Base-by-base conservation (phyloP, 371 early-diverging fungal species). In the Mortierella sp. region DNA sequence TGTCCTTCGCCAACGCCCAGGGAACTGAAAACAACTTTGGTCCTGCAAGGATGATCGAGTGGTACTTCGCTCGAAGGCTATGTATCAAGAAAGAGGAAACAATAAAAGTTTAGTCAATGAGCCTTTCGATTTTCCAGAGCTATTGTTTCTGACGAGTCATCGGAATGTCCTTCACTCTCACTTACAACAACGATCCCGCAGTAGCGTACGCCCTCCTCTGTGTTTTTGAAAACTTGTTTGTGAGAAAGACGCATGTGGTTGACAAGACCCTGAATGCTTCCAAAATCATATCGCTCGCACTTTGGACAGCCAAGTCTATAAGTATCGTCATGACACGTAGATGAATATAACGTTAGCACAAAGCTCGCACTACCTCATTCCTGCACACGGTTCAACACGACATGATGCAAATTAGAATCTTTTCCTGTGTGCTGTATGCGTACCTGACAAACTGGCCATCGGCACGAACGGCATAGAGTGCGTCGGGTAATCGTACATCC, bases 221-320 rank as follows among this genome's bases (percentile, higher is more conserved):
- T 92, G 48, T 91, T 93, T 11, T 94, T 91, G 84, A 96, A 95
- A 63, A 93, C 94, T 45, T 91, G 81, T 31, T 89, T 87, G 84
- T 96, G 96, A n/a, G 91, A 90, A 44, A 94, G 87, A 47, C 96
- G 90, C 84, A 94, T 95, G 84, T 97, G 97, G 74, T 95, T 96
- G 47, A 96, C 83, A 80, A 97, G 96, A 1, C 96, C 96, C 81
- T 94, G 96, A 50, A 92, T 90, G 78, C 92, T 95, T 21, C 91
- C 90, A 88, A 97, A 96, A 70, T 94, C 92, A 28, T 91, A 91
- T 34, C 92, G 87, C 21, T 91, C 89, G 79, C 93, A 93, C 3
- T 77, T 86, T 71, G 93, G 93, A 84, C 93, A 93, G 3, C 90
- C 89, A 71, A 93, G 77, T 47, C 92, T 92, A 72, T 55, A 38